Conservation (phyloP, 2,329 filamentous ascomycete species). For the Didymella pomorum region DNA sequence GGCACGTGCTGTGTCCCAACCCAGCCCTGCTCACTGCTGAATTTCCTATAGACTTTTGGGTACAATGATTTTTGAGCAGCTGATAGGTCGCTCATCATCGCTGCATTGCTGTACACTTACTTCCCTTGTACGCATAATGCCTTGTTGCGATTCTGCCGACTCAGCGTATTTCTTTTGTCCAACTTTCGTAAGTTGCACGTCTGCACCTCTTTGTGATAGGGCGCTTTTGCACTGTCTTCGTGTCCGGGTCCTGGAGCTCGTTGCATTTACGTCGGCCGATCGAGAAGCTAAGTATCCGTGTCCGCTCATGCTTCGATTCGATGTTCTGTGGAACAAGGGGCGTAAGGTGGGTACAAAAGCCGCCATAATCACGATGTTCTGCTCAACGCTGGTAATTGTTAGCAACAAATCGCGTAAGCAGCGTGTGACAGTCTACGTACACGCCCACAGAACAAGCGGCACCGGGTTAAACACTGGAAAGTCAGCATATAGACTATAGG, state of each 20-base stretch:
- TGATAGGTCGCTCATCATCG: neutral
- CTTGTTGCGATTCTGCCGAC: constrained; percentile 6
- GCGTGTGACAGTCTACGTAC: neutral
- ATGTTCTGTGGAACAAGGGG: constrained; percentile 16
- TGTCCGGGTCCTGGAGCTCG: neutral
- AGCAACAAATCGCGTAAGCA: neutral
- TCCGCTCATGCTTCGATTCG: constrained; percentile 11
- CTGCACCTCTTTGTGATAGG: neutral
- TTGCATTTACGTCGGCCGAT: neutral
- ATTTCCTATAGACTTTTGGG: neutral
- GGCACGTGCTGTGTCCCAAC: too few species aligned
- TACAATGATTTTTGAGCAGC: neutral
- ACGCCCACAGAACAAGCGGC: constrained; percentile 14
- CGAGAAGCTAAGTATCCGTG: neutral
- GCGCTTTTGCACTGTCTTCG: neutral
- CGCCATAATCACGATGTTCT: constrained; percentile 24
- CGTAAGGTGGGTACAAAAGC: constrained; percentile 23
- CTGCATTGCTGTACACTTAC: neutral
- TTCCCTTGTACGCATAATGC: constrained; percentile 8
- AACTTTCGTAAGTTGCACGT: neutral
- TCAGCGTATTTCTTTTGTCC: constrained; percentile 1
- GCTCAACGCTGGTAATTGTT: constrained; percentile 9
- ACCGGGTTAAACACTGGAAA: constrained; percentile 12
- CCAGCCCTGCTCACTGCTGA: neutral
- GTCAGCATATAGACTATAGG: neutral